These are phyloP conservation scores for Phytophthora podocarpi DNA, from an alignment of 352 stramenopile genomes.

Conservation along the genomic window DNA sequence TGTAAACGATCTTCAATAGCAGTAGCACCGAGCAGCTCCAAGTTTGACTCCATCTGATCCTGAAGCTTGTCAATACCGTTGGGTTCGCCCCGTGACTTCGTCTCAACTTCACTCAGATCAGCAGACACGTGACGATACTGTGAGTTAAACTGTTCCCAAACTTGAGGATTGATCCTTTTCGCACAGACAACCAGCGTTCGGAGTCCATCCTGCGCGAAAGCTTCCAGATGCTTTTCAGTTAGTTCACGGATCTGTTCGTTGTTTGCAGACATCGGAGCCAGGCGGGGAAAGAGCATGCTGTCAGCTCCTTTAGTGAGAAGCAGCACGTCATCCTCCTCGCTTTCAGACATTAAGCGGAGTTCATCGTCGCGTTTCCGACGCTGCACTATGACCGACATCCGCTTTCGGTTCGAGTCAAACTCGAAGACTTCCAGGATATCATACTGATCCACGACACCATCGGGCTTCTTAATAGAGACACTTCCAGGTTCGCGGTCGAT, in stretches of 20 bases:
- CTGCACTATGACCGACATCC: conserved; percentile 88
- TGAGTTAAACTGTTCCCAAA: conserved; percentile 74
- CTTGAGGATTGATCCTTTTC: conserved; percentile 53
- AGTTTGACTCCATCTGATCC: conserved; percentile 77
- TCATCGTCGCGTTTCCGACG: conserved; percentile 72
- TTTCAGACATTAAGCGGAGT: conserved; percentile 67
- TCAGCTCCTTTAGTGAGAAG: conserved; percentile 85
- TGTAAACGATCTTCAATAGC: conserved; percentile 90
- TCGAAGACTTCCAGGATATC: conserved; percentile 94
- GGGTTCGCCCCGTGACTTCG: conserved; percentile 58
- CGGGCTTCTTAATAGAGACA: conserved; percentile 68
- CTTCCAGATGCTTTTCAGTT: conserved; percentile 76
- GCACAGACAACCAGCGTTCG: conserved; percentile 88
- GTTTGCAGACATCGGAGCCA: conserved; percentile 39
- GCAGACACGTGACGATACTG: conserved; percentile 67
- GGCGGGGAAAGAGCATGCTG: conserved; percentile 84
- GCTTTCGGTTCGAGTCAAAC: conserved; percentile 91
- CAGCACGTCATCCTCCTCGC: conserved; percentile 75
- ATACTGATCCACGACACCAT: conserved; percentile 71
- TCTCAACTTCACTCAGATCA: conserved; percentile 74
- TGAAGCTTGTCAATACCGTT: conserved; percentile 75
- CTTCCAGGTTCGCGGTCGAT: conserved; percentile 68
- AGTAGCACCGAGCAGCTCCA: conserved; percentile 81
- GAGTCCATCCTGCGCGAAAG: conserved; percentile 86
- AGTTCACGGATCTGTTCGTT: conserved; percentile 48